Base-by-base conservation (phyloP, 805 yeast genomes). In the Saccharomycodes ludwigii region DNA sequence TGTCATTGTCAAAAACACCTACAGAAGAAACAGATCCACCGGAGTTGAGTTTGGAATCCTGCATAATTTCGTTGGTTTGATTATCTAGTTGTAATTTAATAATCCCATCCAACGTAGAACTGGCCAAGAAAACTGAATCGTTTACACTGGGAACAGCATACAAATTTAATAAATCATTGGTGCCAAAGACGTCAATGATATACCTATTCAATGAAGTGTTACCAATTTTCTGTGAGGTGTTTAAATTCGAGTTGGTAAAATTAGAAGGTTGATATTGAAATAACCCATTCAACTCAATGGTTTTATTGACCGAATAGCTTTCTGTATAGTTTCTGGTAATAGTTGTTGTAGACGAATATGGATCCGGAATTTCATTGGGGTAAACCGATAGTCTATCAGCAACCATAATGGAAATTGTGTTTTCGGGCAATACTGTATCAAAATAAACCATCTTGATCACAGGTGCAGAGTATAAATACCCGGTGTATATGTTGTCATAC, bases 191-290 rank as follows among this genome's bases (percentile, higher is more conserved):
- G 4, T 50, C 37, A 4, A 59, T 44, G 0, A 73, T 64, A 21
- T 59, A 38, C 10, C 40, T 29, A 35, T 65, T 63, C 25, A 76
- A 39, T 2, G 70, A 47, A 0, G 80, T 63, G 40, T 70, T 64
- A 0, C 74, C 72, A 24, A 73, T 56, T 34, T 23, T 44, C 40
- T 15, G 38, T 17, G 36, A 47, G 33, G 55, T 41, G 7, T 54
- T 43, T 24, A 48, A 41, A 10, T 53, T 46, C 17, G 51, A 40
- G 9, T 44, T 39, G 4, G 77, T 58, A 50, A 80, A 83, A 50
- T 85, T 85, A 2, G 69, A 54, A 22, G 74, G 56, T 1, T 83
- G 74, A 52, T 77, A 91, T 56, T 88, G 95, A 47, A 88, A 83
- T 14, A 88, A 44, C 7, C 94, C 94, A 50, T 81, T 79, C 31